Evolutionary conservation across 768 basidiomycete species (phyloP).

Genomic region (Asterophora parasitica): DNA sequence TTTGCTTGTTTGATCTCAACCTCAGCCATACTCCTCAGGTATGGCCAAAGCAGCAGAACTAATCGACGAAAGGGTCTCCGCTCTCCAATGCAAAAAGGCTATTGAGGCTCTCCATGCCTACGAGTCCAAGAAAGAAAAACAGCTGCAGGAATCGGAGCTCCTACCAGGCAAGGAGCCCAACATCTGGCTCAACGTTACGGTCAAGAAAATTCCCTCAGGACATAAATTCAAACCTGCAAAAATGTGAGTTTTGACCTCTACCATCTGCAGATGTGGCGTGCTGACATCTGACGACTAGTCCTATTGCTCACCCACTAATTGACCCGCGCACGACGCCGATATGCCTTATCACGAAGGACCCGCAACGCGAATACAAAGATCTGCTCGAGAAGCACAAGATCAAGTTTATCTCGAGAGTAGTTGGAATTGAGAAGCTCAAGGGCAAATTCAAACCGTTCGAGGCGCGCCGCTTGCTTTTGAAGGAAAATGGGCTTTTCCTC

Average conservation of each 20-base stretch:
- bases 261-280: background rate
- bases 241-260: constrained; percentile 55
- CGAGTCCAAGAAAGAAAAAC: constrained; percentile 55
- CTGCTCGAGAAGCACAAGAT: constrained; percentile 73
- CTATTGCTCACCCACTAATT: constrained; percentile 74
- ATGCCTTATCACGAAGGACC: constrained; percentile 93
- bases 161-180: constrained; percentile 75
- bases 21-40: background rate
- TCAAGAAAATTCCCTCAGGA: constrained; percentile 75
- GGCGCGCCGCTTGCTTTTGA: constrained; percentile 74
- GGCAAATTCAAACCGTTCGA: constrained; percentile 89
- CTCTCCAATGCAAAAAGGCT: constrained; percentile 71
- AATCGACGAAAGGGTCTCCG: constrained; percentile 67
- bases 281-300: constrained; percentile 35
- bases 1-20: constrained; percentile 1
- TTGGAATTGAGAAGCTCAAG: constrained; percentile 87
- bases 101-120: constrained; percentile 75
- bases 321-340: constrained; percentile 79
- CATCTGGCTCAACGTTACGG: constrained; percentile 85
- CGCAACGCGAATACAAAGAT: constrained; percentile 95
- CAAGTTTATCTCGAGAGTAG: constrained; percentile 88
- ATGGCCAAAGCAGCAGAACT: constrained; percentile 50
- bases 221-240: constrained; percentile 75
- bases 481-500: constrained; percentile 89
- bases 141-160: constrained; percentile 70